Evolutionary conservation across 148 eudicot species (phyloP).

Genomic region (Pharnaceum exiguum): DNA sequence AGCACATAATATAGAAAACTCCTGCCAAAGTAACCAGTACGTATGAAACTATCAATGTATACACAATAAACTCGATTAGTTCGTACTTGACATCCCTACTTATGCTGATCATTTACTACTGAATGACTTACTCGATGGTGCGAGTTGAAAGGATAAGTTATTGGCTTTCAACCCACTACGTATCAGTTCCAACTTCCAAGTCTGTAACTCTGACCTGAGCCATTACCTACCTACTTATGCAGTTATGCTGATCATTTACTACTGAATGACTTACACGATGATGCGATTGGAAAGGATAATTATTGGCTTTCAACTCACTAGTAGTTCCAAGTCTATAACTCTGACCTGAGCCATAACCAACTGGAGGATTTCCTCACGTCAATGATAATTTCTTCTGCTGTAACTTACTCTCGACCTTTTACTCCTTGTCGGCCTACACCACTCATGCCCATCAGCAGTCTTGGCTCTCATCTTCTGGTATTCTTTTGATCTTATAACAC

Average conservation of each 20-base stretch:
- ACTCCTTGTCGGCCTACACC: conserved; percentile 38
- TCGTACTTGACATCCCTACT: no score
- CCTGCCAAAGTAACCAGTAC: no score
- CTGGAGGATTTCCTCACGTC: conserved; percentile 9
- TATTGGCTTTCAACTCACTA: conserved; percentile 2
- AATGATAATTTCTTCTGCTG: conserved; percentile 29
- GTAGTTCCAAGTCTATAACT: conserved; percentile 11
- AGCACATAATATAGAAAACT: no score
- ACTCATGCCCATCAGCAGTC: conserved; percentile 22
- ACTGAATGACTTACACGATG: no score
- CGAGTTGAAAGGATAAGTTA: neutral
- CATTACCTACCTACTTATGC: conserved; percentile 1
- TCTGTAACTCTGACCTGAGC: conserved; percentile 5
- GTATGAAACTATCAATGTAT: no score
- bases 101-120: no score
- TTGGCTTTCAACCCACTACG: no score
- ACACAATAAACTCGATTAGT: no score
- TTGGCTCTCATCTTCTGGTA: conserved; percentile 48
- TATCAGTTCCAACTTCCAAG: no score
- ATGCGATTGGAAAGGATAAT: no score
- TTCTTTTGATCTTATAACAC: conserved; percentile 51
- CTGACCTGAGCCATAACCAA: neutral
- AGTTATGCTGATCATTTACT: no score
- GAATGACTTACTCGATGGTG: neutral
- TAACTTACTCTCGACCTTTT: conserved; percentile 41